phyloP scores from a whole-genome alignment of 352 stramenopile genomes.

The Thraustochytrium aureum region DNA sequence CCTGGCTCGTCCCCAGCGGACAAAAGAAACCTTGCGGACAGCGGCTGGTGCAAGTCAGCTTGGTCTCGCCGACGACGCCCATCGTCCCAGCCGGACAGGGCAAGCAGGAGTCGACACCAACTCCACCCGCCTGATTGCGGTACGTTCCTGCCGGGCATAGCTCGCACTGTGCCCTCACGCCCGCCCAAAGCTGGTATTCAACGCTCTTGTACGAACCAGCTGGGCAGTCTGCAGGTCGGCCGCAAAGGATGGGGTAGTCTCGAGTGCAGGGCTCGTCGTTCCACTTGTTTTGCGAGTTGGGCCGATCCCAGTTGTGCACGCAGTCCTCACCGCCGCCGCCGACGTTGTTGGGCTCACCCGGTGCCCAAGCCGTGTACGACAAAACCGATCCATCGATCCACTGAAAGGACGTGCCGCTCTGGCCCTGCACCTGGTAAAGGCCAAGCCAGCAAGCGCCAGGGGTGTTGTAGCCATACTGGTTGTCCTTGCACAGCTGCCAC shows the following conservation, averaged over 20 bases:
- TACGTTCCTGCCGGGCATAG: conserved; percentile 6
- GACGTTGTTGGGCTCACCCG: conserved; percentile 45
- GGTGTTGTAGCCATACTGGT: not conserved
- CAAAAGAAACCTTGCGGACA: conserved; percentile 45
- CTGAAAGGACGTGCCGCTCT: not conserved
- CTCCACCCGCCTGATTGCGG: not conserved
- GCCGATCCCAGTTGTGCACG: conserved; percentile 27
- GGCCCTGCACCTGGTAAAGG: conserved; percentile 48
- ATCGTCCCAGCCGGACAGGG: conserved; percentile 30
- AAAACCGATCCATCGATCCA: not conserved
- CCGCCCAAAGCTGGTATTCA: not conserved
- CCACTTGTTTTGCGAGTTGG: not conserved
- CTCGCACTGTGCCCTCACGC: not conserved
- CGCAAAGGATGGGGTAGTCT: conserved; percentile 9
- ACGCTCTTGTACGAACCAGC: conserved; percentile 22
- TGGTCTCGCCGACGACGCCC: not conserved
- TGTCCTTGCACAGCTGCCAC: not conserved
- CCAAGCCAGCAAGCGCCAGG: conserved; percentile 39
- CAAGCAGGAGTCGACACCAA: not conserved
- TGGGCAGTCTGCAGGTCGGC: not conserved
- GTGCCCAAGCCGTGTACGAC: not conserved
- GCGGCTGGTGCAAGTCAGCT: not conserved
- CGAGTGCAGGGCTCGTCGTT: conserved; percentile 44
- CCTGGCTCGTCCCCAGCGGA: not conserved
- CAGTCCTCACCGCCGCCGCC: conserved; percentile 26